Evolutionary conservation across 2,329 filamentous ascomycete species (phyloP).

Genomic region (Chaetomiaceae sp.): DNA sequence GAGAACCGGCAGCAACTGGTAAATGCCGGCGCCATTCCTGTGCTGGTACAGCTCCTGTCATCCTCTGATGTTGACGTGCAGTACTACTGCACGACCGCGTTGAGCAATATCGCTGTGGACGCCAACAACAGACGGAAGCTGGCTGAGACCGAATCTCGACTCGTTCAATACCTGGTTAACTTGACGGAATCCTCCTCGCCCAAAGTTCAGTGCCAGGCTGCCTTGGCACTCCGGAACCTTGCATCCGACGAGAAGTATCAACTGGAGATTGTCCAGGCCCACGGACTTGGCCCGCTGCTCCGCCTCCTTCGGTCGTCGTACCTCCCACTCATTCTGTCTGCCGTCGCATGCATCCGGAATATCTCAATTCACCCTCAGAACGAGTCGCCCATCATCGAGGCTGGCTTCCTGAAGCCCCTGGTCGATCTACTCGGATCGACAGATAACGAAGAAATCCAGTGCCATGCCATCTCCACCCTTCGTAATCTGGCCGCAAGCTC

Average conservation of each 20-base stretch:
- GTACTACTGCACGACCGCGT: constrained; percentile 97
- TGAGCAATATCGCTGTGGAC: constrained; percentile 98
- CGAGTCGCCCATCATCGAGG: constrained; percentile 97
- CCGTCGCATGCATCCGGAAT: constrained; percentile 96
- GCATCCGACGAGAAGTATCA: constrained; percentile 99
- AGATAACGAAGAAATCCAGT: constrained; percentile 98
- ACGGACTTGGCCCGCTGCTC: constrained; percentile 78
- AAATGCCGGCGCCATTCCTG: constrained; percentile 94
- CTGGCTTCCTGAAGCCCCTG: constrained; percentile 87
- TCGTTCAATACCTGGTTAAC: constrained; percentile 90
- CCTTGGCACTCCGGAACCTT: constrained; percentile 86
- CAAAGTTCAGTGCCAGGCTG: constrained; percentile 97
- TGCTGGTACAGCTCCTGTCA: constrained; percentile 89
- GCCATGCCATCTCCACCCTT: constrained; percentile 94
- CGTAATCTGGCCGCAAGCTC: constrained; percentile 95
- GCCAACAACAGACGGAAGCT: constrained; percentile 85
- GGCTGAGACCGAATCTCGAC: constrained; percentile 81
- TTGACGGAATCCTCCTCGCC: constrained; percentile 96
- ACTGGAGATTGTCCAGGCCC: constrained; percentile 88
- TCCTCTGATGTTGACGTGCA: constrained; percentile 95
- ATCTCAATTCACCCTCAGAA: constrained; percentile 98
- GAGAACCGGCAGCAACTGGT: constrained; percentile 98
- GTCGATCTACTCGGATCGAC: constrained; percentile 92
- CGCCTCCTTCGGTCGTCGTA: constrained; percentile 92
- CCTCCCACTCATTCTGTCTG: constrained; percentile 89